Conservation (phyloP, 2,329 filamentous ascomycete genomes). For the Penicillium capsulatum region DNA sequence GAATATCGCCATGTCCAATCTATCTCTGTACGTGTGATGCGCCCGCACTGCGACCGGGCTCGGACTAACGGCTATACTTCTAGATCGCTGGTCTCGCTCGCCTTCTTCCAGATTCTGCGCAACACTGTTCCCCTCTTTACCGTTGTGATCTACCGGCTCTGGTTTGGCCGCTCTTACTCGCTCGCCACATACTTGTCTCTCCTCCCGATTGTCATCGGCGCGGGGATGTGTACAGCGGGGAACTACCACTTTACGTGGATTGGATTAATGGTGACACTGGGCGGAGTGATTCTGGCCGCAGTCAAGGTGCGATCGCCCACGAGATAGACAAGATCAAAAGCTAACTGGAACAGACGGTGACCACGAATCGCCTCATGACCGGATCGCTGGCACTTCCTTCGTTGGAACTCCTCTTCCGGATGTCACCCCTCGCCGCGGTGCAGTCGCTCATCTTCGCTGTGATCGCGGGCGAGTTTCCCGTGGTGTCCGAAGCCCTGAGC, state of each 20-base stretch:
- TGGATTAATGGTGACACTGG: conserved; percentile 11
- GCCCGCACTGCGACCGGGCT: too few relatives aligned
- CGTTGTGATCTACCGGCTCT: conserved; percentile 14
- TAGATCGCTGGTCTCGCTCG: conserved; percentile 11
- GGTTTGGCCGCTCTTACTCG: conserved; percentile 12
- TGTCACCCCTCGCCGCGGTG: conserved; percentile 14
- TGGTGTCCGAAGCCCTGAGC: conserved; percentile 9
- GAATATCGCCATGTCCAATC: conserved; percentile 16
- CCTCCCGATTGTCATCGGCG: conserved; percentile 13
- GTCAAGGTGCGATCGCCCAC: conserved; percentile 10
- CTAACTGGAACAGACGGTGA: conserved; percentile 17
- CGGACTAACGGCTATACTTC: too few relatives aligned
- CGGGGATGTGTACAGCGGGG: conserved; percentile 15
- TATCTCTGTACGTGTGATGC: conserved; percentile 10
- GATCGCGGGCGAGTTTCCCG: conserved; percentile 11
- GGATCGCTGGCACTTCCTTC: conserved; percentile 14
- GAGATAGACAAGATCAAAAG: too few relatives aligned
- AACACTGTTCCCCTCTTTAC: conserved; percentile 16
- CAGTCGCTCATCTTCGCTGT: conserved; percentile 12
- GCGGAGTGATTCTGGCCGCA: conserved; percentile 13
- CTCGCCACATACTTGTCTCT: conserved; percentile 12
- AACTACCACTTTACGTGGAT: conserved; percentile 11
- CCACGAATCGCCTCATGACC: conserved; percentile 16
- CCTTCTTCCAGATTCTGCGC: conserved; percentile 18
- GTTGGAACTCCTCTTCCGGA: conserved; percentile 16